phyloP scores from a whole-genome alignment of 805 yeast genomes.

The Wickerhamomyces bisporus region DNA sequence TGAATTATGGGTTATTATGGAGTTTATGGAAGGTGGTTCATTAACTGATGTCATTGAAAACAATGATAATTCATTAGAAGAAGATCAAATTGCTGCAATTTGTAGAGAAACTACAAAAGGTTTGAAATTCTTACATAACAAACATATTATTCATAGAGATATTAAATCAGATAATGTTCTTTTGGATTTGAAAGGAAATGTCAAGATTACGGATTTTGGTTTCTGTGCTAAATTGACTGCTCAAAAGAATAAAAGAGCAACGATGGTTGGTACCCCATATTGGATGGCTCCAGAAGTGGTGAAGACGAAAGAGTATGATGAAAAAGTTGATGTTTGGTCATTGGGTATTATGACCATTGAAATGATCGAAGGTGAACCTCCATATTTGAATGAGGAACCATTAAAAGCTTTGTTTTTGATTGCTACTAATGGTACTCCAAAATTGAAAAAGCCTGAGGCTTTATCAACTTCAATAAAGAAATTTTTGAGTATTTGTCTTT shows the following conservation, averaged over 20 bases:
- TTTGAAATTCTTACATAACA: constrained; percentile 83
- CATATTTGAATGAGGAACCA: constrained; percentile 94
- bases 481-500: constrained; percentile 83
- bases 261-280: constrained; percentile 99
- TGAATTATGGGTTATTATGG: constrained; percentile 99
- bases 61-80: constrained; percentile 64
- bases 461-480: constrained; percentile 74
- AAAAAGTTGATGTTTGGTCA: constrained; percentile 97
- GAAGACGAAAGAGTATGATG: constrained; percentile 90
- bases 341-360: constrained; percentile 97
- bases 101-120: constrained; percentile 91
- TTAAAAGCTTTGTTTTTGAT: constrained; percentile 88
- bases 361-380: constrained; percentile 99
- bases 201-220: constrained; percentile 94
- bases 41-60: constrained; percentile 93
- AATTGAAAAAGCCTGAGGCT: constrained; percentile 82
- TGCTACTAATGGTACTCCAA: constrained; percentile 97
- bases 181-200: constrained; percentile 74
- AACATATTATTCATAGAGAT: constrained; percentile 93
- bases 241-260: constrained; percentile 82
- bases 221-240: constrained; percentile 93
- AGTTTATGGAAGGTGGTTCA: constrained; percentile 98
- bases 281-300: constrained; percentile 99
- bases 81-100: constrained; percentile 86
- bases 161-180: constrained; percentile 95